Percentiles rank a stretch among this genome's conserved stretches.
phyloP scores from a whole-genome alignment of 139 green algal species.

The Tetratostichococcus sp. region DNA sequence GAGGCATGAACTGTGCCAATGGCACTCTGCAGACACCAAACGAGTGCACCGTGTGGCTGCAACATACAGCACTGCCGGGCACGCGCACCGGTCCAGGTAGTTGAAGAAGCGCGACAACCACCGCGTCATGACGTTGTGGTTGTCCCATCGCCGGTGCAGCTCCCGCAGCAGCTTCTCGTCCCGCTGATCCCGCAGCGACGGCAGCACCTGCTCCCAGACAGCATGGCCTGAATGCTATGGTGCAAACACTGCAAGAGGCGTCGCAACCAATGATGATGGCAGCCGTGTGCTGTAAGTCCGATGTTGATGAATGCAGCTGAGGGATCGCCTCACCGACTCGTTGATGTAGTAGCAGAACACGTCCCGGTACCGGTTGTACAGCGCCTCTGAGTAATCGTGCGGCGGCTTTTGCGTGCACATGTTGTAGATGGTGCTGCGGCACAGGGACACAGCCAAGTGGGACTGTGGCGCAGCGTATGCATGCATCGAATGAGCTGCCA shows the following conservation, averaged over 20 bases:
- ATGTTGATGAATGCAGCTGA: not conserved
- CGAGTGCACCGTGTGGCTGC: too few species aligned
- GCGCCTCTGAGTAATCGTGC: conserved; percentile 93
- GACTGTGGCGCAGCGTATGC: too few species aligned
- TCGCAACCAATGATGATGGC: too few species aligned
- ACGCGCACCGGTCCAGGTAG: conserved; percentile 94
- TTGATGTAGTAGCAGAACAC: conserved; percentile 94
- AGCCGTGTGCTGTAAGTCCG: too few species aligned
- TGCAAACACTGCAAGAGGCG: too few species aligned
- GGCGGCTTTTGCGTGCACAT: conserved; percentile 99
- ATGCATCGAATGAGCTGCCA: too few species aligned
- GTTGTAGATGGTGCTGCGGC: conserved; percentile 91
- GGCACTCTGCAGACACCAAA: not conserved
- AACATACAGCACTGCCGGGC: too few species aligned
- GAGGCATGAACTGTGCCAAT: too few species aligned
- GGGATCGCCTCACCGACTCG: conserved; percentile 53
- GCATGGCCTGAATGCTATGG: too few species aligned
- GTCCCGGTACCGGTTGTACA: conserved; percentile 90
- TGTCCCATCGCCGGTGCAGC: conserved; percentile 87
- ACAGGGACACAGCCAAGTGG: not conserved
- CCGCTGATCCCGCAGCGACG: conserved; percentile 68
- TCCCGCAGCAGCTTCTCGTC: conserved; percentile 91
- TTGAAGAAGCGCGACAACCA: conserved; percentile 99
- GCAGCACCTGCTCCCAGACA: conserved; percentile 85
- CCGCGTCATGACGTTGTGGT: conserved; percentile 98